Conservation (phyloP, 345 rosid genomes). For the Barbarea vulgaris region DNA sequence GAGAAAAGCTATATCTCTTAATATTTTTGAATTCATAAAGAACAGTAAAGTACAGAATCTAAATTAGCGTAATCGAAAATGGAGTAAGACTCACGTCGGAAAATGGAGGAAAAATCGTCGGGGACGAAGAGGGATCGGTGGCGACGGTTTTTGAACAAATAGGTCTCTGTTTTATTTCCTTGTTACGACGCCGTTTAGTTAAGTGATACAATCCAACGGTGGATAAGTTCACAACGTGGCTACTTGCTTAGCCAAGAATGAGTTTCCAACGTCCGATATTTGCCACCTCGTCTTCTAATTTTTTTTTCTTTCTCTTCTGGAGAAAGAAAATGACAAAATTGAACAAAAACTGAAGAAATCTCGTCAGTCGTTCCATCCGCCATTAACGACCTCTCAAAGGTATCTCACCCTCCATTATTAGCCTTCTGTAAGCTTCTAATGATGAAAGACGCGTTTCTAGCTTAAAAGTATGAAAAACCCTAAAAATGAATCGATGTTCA, state of each 20-base stretch:
- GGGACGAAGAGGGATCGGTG: too few species aligned
- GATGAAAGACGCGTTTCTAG: too few species aligned
- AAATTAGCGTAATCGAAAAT: too few species aligned
- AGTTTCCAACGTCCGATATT: constrained; percentile 37
- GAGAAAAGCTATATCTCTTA: background rate
- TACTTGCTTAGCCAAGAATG: constrained; percentile 15
- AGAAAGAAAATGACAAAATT: background rate
- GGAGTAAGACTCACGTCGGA: background rate
- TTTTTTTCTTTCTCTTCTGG: background rate
- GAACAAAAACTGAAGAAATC: constrained; percentile 18
- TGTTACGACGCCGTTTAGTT: background rate
- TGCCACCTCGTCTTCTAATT: background rate
- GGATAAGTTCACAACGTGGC: constrained; percentile 32
- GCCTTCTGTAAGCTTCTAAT: background rate
- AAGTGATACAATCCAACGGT: constrained; percentile 24
- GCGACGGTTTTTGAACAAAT: background rate
- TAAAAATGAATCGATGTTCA: background rate
- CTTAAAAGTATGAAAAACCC: too few species aligned
- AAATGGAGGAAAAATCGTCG: background rate
- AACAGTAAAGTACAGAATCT: too few species aligned
- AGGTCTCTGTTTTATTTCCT: background rate
- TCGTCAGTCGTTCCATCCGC: too few species aligned
- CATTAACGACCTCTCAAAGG: constrained; percentile 35
- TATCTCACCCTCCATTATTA: too few species aligned
- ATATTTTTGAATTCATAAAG: too few species aligned